Evolutionary conservation across 352 stramenopile species (phyloP).

Genomic region (Phytophthora multivora): DNA sequence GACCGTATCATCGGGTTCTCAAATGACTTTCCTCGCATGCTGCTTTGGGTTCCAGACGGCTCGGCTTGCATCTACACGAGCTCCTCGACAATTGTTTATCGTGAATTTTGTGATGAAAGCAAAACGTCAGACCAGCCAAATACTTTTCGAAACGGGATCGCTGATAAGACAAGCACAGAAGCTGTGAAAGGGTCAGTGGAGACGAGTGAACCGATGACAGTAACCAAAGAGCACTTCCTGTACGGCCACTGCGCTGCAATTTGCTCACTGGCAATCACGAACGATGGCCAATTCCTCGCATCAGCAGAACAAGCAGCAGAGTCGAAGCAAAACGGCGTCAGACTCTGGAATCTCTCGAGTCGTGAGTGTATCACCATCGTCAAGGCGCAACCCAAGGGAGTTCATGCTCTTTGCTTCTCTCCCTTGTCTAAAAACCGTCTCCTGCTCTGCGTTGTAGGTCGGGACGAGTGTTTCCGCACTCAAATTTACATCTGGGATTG

Average conservation of each 20-base stretch:
- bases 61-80: slow-evolving; percentile 65
- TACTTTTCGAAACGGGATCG: background rate
- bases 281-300: slow-evolving; percentile 44
- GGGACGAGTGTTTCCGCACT: slow-evolving; percentile 66
- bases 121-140: background rate
- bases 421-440: slow-evolving; percentile 20
- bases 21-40: slow-evolving; percentile 40
- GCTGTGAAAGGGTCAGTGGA: slow-evolving; percentile 26
- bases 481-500: slow-evolving; percentile 84
- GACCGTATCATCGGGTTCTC: slow-evolving; percentile 69
- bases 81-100: slow-evolving; percentile 66
- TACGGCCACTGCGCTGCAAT: slow-evolving; percentile 43
- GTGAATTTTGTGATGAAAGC: slow-evolving; percentile 33
- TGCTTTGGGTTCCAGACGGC: slow-evolving; percentile 57
- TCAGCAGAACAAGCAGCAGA: slow-evolving; percentile 49
- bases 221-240: slow-evolving; percentile 42
- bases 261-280: slow-evolving; percentile 48
- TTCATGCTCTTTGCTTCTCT: slow-evolving; percentile 62
- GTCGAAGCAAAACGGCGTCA: slow-evolving; percentile 35
- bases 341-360: slow-evolving; percentile 57
- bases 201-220: background rate
- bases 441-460: slow-evolving; percentile 65
- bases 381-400: slow-evolving; percentile 48
- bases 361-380: slow-evolving; percentile 55
- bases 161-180: slow-evolving; percentile 12